phyloP scores from a whole-genome alignment of 805 yeast genomes.

The Candida andamanensis region DNA sequence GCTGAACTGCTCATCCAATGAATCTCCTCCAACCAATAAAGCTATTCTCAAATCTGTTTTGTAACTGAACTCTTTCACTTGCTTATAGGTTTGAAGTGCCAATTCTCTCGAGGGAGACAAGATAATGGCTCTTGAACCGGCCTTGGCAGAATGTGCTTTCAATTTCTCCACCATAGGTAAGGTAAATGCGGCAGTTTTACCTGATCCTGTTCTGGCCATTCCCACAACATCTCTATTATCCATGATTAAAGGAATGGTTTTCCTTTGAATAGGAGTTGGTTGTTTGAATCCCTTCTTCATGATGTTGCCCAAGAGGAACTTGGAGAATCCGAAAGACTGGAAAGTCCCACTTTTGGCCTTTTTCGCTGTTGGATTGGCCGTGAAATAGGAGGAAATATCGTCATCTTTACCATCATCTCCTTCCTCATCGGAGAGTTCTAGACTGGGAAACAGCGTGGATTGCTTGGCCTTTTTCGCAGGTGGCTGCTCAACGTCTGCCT shows the following conservation, averaged over 20 bases:
- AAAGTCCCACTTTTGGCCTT: conserved; percentile 77
- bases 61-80: conserved; percentile 78
- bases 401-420: conserved; percentile 19
- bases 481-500: neutral
- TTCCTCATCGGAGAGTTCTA: conserved; percentile 53
- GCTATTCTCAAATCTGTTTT: conserved; percentile 81
- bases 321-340: conserved; percentile 85
- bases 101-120: conserved; percentile 94
- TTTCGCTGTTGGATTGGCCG: conserved; percentile 41
- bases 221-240: conserved; percentile 93
- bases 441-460: conserved; percentile 39
- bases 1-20: conserved; percentile 92
- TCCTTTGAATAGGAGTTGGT: conserved; percentile 97
- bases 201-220: conserved; percentile 99
- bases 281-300: conserved; percentile 82
- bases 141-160: conserved; percentile 76
- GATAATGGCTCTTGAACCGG: conserved; percentile 85
- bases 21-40: conserved; percentile 93
- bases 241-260: conserved; percentile 85
- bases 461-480: conserved; percentile 10
- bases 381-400: conserved; percentile 33
- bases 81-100: conserved; percentile 88
- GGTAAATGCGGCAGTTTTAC: conserved; percentile 96
- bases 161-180: conserved; percentile 85
- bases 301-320: conserved; percentile 62